Evolutionary conservation across 768 basidiomycete genomes (phyloP).

Genomic region (Podaxis pistillaris): DNA sequence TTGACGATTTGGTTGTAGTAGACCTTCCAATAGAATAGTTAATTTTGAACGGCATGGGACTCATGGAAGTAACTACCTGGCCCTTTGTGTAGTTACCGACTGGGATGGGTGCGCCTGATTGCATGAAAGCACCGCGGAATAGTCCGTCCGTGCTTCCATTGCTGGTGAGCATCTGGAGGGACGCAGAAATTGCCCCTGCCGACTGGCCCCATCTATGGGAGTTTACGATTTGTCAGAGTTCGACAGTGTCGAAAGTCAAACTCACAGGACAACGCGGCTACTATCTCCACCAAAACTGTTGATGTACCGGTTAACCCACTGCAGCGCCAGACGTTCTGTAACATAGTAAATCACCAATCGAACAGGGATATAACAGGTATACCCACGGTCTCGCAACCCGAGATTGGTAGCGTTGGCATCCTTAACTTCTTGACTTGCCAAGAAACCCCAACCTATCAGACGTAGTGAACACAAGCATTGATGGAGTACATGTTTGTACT

Average conservation of each 20-base stretch:
- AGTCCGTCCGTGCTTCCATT: constrained; percentile 35
- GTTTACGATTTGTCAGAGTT: neutral
- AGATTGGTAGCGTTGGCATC: constrained; percentile 26
- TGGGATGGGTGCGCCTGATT: constrained; percentile 37
- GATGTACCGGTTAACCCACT: constrained; percentile 60
- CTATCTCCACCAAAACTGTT: constrained; percentile 55
- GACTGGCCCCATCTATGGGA: constrained; percentile 45
- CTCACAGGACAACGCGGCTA: constrained; percentile 41
- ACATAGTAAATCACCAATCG: neutral
- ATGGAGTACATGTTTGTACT: neutral
- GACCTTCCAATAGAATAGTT: neutral
- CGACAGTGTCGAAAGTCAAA: neutral
- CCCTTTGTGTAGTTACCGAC: constrained; percentile 27
- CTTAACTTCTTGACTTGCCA: constrained; percentile 30
- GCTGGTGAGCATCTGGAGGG: constrained; percentile 41
- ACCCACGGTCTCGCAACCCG: constrained; percentile 32
- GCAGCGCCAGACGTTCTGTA: constrained; percentile 40
- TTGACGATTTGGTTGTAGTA: constrained; percentile 41
- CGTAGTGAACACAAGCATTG: neutral
- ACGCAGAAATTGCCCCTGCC: constrained; percentile 51
- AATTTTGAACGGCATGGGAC: neutral
- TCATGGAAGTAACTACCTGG: constrained; percentile 22
- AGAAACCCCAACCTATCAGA: constrained; percentile 27
- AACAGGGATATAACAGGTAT: neutral
- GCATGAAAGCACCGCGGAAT: constrained; percentile 46